phyloP scores from a whole-genome alignment of 2,329 filamentous ascomycete species.

The Pseudogymnoascus destructans region DNA sequence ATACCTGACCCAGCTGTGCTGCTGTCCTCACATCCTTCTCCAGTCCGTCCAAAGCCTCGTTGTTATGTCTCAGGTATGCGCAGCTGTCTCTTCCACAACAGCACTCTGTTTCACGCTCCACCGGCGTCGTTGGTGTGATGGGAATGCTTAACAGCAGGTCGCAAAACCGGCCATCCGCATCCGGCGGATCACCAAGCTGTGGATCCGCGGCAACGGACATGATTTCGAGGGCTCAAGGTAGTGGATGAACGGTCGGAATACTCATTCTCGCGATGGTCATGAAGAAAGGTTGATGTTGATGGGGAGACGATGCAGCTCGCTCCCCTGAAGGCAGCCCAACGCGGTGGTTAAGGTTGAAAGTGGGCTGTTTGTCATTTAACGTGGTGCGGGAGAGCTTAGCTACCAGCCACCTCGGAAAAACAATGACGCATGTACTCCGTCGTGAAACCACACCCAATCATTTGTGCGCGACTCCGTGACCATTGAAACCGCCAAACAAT shows the following conservation, averaged over 20 bases:
- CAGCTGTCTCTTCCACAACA: conserved; percentile 79
- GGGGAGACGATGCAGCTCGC: not conserved
- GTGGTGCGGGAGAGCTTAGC: not conserved
- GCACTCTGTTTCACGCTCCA: conserved; percentile 37
- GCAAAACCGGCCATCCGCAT: not conserved
- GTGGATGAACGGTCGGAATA: not conserved
- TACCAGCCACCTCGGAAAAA: not conserved
- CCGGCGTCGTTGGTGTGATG: not conserved
- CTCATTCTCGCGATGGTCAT: not conserved
- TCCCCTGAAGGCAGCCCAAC: conserved; percentile 5
- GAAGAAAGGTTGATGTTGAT: not conserved
- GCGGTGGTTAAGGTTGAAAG: conserved; percentile 4
- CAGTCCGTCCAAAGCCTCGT: conserved; percentile 60
- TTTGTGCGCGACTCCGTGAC: not conserved
- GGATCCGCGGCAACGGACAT: conserved; percentile 2
- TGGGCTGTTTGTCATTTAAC: conserved; percentile 8
- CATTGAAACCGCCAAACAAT: not conserved
- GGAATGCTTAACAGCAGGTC: not conserved
- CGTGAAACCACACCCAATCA: not conserved
- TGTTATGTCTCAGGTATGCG: conserved; percentile 69
- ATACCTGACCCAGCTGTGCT: conserved; percentile 82
- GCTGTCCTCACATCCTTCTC: conserved; percentile 82
- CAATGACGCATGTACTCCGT: not conserved
- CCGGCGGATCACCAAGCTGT: not conserved
- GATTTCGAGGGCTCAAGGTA: conserved; percentile 2